These are phyloP conservation scores for Ogataea siamensis DNA, from an alignment of 805 yeast genomes.

Conservation along the genomic window DNA sequence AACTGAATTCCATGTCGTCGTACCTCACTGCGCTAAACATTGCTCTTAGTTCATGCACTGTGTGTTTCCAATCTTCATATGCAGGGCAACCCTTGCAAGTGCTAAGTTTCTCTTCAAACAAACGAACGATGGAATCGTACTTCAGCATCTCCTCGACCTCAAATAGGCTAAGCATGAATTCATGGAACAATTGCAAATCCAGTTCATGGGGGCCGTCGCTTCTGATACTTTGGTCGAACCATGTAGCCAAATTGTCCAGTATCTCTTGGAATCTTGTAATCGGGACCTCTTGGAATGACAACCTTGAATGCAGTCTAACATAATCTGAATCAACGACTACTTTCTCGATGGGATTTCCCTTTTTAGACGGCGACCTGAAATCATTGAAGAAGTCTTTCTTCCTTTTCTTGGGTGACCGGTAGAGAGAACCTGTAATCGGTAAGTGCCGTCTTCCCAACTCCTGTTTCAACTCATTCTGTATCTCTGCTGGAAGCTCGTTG, in stretches of 20 bases:
- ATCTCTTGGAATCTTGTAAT: conserved; percentile 17
- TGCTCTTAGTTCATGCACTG: conserved; percentile 17
- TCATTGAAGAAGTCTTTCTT: conserved; percentile 12
- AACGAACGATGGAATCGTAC: conserved; percentile 19
- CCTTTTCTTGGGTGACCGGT: conserved; percentile 25
- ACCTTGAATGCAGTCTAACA: conserved; percentile 8
- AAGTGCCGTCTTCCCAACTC: conserved; percentile 47
- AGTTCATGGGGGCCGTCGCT: conserved; percentile 23
- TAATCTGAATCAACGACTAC: conserved; percentile 11
- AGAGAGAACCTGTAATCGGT: conserved; percentile 12
- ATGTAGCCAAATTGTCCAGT: conserved; percentile 16
- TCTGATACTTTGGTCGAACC: conserved; percentile 28
- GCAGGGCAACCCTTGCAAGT: conserved; percentile 9
- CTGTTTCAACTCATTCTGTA: conserved; percentile 56
- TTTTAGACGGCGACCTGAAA: conserved; percentile 11
- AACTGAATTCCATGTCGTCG: conserved; percentile 15
- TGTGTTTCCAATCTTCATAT: conserved; percentile 22
- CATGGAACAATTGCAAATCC: conserved; percentile 29
- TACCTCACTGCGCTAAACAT: conserved; percentile 14
- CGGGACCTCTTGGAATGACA: conserved; percentile 28
- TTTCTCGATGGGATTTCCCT: neutral
- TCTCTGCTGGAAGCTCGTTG: conserved; percentile 60
- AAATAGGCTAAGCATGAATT: conserved; percentile 28
- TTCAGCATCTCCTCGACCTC: conserved; percentile 22
- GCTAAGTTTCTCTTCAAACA: conserved; percentile 15